Evolutionary conservation across 2,329 filamentous ascomycete species (phyloP), one percentile per base, ranked within the genome.

Genomic region (Domatiomyces catenatus): DNA sequence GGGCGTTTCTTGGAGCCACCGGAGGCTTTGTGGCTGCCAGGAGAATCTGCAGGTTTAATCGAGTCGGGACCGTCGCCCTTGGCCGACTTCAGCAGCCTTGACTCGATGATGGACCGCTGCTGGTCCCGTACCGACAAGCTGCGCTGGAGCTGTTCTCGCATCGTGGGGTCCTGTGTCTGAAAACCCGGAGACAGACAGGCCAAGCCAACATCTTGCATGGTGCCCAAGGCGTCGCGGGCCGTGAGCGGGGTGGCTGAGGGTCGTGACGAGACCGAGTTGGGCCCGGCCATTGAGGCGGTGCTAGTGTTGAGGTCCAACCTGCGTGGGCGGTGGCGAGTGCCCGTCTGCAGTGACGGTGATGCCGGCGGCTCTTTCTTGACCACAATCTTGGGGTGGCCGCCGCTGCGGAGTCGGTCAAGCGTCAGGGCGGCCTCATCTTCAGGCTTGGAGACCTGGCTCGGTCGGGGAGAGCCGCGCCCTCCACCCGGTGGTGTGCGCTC

Each of bases 111-210:
- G 58, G 87, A 85, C 58, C 90, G 78, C 67, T 98, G 92, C 65
- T 94, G 87, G 59, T 98, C 90, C 56, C 89, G 77, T 26, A 98
- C 89, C 45, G 85, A 88, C 67, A 95, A 80, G 67, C 92, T 96
- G 59, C 90, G 81, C 68, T 96, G 88, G 49, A 98, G 72, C 67
- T 96, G 89, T 67, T 94, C 87, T 63, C 92, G 83, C 87, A 95
- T 93, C 18, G 84, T 78, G n/a, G 92, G 90, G 67, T 98, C 88
- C 61, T 96, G 86, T 15, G 92, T 96, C 58, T 93, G 82, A 62
- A 98, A 96, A 49, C 92, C 92, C 0, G 92, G 92, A 1, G 92
- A 96, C 50, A 98, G 74, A 62, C 92, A 98, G 43, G 90, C 90
- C 51, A 96, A 75, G 52, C 92, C 92, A 22, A 96, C 85, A 67